Base-by-base conservation (phyloP, 805 yeast genomes). In the Alloascoidea africana region DNA sequence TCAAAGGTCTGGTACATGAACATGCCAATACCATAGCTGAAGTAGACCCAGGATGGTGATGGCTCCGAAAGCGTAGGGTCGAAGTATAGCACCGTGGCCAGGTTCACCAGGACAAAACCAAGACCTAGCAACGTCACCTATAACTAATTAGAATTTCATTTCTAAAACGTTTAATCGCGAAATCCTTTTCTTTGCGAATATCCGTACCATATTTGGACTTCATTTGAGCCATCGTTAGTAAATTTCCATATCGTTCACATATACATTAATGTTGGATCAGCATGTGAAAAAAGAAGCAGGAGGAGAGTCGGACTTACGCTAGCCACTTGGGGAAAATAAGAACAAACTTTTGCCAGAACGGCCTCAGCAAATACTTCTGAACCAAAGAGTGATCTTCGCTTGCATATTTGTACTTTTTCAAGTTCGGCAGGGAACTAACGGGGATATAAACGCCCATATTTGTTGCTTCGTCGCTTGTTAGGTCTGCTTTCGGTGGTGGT, bases 1-100 rank as follows among this genome's bases (percentile, higher is more conserved):
- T 87, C 97, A 55, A 87, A 85, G 0, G 96, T 87, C 55, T 87
- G 97, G 56, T 87, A 87, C 68, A 86, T 62, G 52, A 87, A 86
- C 46, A 87, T 59, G 4, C 94, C 89, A 43, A 81, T 51, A 0
- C 93, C 96, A 53, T 83, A 82, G 34, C 76, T 60, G 46, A 70
- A 68, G 53, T 80, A 83, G 14, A 77, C 68, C 94, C 93, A 83
- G 23, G 68, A 55, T 4, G 97, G 96, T 8, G 70, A 63, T n/a
- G 50, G 52, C 27, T 64, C 47, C 35, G 71, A 56, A 41, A 84
- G 65, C 39, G 66, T 59, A 3, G 94, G 94, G 53, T 86, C 91
- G 45, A 65, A 76, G 51, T 71, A 75, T 44, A 85, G 66, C 16
- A 80, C 83, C 4, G 80, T 62, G 4, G 66, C 37, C 41, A 82